Evolutionary conservation across 2,329 filamentous ascomycete species (phyloP), one percentile per base, ranked within the genome.

Genomic region (Mycosphaerella arachidis): DNA sequence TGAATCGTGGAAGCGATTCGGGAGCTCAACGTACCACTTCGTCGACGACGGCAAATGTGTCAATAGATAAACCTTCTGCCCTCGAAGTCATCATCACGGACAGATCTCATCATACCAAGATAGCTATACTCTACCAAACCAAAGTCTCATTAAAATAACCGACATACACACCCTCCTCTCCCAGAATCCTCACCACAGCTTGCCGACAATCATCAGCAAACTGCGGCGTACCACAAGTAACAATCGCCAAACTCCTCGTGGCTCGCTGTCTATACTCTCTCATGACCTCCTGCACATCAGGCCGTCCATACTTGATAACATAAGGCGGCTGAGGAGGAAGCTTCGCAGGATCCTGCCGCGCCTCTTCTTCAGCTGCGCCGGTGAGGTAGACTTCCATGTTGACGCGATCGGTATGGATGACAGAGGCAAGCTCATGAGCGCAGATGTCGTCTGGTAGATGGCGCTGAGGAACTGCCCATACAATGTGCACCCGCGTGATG

Each of bases 341-440:
- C 45, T 48, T 55, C 37, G 51, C 8, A 46, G 35, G n/a, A 45
- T 43, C 27, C 12, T 45, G 48, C 29, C 52, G 57, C 29, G 43
- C 58, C 30, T 59, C 58, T 20, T 50, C 55, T 40, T 63, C 58
- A 30, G 57, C 60, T 9, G 55, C 57, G 10, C 52, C 40, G 20
- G 65, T 67, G 40, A 66, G 57, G 30, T 66, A 63, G 16, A 68
- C 56, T n/a, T 61, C 60, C 48, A 67, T 58, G 1, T 60, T 58
- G 33, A 68, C 60, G 30, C 62, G 54, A 45, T 56, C 53, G 45
- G 37, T 48, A 10, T 59, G 35, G 13, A 62, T 56, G 29, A 58
- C 54, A 3, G 55, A 50, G 6, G 61, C 57, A 48, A 62, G 51
- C 40, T 61, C 59, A n/a, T 66, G 46, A 13, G 54, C 59, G 46